Conservation (phyloP, 495 filamentous ascomycete species). For the Neurospora sp. region DNA sequence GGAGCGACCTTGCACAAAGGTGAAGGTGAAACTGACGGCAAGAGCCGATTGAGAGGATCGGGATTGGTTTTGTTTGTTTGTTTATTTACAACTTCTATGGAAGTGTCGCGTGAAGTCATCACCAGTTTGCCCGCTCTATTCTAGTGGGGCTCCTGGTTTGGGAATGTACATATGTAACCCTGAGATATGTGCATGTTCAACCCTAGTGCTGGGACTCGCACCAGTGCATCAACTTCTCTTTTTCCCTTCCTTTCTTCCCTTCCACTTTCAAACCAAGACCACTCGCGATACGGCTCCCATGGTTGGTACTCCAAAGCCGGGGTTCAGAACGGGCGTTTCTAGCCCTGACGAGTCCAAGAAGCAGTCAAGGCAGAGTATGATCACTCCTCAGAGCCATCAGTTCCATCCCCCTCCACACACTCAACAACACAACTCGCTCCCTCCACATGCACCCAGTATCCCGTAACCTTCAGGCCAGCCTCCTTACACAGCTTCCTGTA, state of each 20-base stretch:
- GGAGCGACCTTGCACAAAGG: neutral
- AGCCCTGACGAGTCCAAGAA: neutral
- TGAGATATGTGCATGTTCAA: neutral
- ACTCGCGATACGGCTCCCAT: neutral
- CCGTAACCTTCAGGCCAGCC: slow-evolving; percentile 16
- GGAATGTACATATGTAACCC: neutral
- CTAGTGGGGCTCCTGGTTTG: neutral
- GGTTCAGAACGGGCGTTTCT: neutral
- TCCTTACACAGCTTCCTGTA: slow-evolving; percentile 4
- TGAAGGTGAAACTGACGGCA: neutral
- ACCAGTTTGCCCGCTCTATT: neutral
- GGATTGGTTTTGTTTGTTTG: neutral
- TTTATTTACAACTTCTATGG: neutral
- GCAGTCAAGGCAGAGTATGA: neutral
- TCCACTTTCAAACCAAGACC: neutral
- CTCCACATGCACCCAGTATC: slow-evolving; percentile 8
- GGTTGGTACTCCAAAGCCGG: neutral
- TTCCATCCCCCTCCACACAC: slow-evolving; percentile 7
- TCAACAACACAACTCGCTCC: slow-evolving; percentile 16
- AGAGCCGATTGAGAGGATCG: neutral
- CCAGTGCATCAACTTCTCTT: neutral
- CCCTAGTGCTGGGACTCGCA: neutral
- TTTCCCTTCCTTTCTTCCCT: neutral
- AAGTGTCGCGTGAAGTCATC: neutral
- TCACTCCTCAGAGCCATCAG: neutral